Percentiles rank a stretch among this genome's conserved stretches.
These are phyloP conservation scores for Arabidopsis hybrid DNA, from an alignment of 441 rosid genomes.

Conservation along the genomic window DNA sequence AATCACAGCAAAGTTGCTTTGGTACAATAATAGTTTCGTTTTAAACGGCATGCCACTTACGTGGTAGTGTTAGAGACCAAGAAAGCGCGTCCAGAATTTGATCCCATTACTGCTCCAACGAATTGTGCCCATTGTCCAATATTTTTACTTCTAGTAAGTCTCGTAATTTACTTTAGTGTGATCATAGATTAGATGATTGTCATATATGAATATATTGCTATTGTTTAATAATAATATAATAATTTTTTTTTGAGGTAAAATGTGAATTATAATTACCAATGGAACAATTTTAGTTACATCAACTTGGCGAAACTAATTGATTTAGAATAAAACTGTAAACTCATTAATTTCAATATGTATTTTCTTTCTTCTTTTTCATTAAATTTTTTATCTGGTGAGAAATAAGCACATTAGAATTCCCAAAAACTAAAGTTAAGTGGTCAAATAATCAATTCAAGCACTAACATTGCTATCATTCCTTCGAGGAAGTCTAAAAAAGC, in stretches of 20 bases:
- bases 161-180: too few species aligned
- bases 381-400: slow-evolving; percentile 6
- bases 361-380: not conserved
- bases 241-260: too few species aligned
- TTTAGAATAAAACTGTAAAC: too few species aligned
- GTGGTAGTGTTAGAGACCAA: slow-evolving; percentile 17
- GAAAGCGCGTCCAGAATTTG: not conserved
- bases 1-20: slow-evolving; percentile 16
- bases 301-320: too few species aligned
- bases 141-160: not conserved
- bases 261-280: too few species aligned
- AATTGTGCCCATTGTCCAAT: slow-evolving; percentile 2
- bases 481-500: slow-evolving; percentile 26
- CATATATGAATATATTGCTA: too few species aligned
- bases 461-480: slow-evolving; percentile 22
- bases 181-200: too few species aligned
- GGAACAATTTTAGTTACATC: too few species aligned
- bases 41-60: slow-evolving; percentile 37
- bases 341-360: not conserved
- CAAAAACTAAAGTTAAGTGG: slow-evolving; percentile 3
- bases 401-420: slow-evolving; percentile 12
- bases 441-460: slow-evolving; percentile 23
- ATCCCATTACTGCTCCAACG: slow-evolving; percentile 12
- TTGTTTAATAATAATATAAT: too few species aligned
- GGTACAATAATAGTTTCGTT: slow-evolving; percentile 29